phyloP scores from a whole-genome alignment of 2,329 filamentous ascomycete genomes.

The Allantophomopsis cytisporea region DNA sequence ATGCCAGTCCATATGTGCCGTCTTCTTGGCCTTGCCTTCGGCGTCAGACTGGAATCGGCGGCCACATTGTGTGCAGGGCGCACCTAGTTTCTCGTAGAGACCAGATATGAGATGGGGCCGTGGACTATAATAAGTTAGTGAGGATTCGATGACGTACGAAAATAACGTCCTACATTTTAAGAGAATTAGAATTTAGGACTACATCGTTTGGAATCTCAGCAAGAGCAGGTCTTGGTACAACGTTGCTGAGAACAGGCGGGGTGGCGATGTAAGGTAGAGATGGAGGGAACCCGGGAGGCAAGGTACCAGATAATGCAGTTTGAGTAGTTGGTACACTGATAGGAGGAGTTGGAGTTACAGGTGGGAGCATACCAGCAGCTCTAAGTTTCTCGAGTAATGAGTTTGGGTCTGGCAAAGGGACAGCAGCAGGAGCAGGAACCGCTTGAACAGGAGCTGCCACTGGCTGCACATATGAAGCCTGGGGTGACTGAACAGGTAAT shows the following conservation, averaged over 20 bases:
- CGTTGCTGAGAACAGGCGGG: conserved; percentile 6
- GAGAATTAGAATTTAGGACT: conserved; percentile 49
- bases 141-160: neutral
- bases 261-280: conserved; percentile 8
- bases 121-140: conserved; percentile 32
- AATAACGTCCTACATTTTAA: conserved; percentile 53
- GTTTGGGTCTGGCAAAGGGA: conserved; percentile 23
- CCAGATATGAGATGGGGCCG: conserved; percentile 60
- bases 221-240: conserved; percentile 10
- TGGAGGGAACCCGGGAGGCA: conserved; percentile 23
- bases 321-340: conserved; percentile 22
- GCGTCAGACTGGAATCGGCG: conserved; percentile 69
- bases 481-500: conserved; percentile 34
- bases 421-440: conserved; percentile 21
- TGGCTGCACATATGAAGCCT: conserved; percentile 25
- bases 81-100: conserved; percentile 71
- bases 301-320: conserved; percentile 20
- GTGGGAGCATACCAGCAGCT: conserved; percentile 50
- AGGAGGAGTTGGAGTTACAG: conserved; percentile 24
- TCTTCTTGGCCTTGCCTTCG: conserved; percentile 74
- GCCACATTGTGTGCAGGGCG: conserved; percentile 84
- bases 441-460: conserved; percentile 14
- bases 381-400: conserved; percentile 55
- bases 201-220: conserved; percentile 28
- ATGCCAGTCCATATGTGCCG: conserved; percentile 93